Evolutionary conservation across 345 rosid species (phyloP), one percentile per base, ranked within the genome.

Genomic region (Bretschneidera sinensis): DNA sequence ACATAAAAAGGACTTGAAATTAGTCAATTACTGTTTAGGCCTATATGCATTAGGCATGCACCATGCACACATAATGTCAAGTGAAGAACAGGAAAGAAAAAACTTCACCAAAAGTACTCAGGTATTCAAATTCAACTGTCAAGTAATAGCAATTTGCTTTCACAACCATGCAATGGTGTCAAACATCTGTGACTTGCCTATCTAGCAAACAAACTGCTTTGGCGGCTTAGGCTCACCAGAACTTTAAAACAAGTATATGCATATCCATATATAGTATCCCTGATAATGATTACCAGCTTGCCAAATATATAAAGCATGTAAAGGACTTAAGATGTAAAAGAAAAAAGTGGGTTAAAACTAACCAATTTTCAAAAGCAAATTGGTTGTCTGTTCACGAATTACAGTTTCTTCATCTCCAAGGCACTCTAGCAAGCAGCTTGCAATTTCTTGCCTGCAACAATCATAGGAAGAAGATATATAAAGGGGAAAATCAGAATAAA

Each of bases 291-390:
- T 2, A 28, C 3, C 33, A 28, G 8, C 33, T 28, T 28, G 33
- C 33, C 50, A 58, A 49, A 21, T 48, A 7, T 1, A 17, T 48
- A 48, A 52, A 13, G 4, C n/a, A 21, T 52, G 8, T 21, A 52
- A 21, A 52, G 17, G 31, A 51, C 54, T 13, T 0, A 51, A 51
- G 11, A 6, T 35, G 6, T 35, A 6, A 14, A 35, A 51, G 31
- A 7, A 52, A 48, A n/a, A 10, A 52, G 11, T 1, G 31, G 6
- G 17, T 0, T 15, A 2, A 17, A 21, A 75, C 85, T 72, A 70
- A 88, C 95, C 90, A 22, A 86, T 81, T 67, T 76, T 63, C 23
- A 85, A 78, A 65, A 91, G 79, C 75, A 85, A 73, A 69, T 66
- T 75, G 33, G 79, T 69, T 49, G 85, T 71, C 55, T 72, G 83